These are phyloP conservation scores for Gynandropsis gynandra DNA, from an alignment of 345 rosid species.

Conservation along the genomic window DNA sequence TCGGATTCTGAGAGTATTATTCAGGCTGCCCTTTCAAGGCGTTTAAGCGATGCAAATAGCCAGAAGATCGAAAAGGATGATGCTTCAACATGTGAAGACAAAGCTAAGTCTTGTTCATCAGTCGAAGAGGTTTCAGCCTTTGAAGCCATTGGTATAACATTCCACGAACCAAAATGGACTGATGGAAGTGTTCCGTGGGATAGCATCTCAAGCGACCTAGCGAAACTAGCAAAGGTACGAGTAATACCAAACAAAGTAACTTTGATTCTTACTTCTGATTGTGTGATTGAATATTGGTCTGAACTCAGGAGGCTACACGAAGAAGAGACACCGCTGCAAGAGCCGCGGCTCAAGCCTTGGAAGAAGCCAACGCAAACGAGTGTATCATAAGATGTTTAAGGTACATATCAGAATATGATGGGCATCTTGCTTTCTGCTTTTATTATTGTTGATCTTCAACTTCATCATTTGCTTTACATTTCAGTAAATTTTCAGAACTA, in stretches of 20 bases:
- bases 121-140: conserved; percentile 29
- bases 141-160: conserved; percentile 43
- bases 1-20: neutral
- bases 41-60: conserved; percentile 62
- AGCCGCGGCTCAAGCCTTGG: conserved; percentile 82
- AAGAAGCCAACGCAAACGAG: conserved; percentile 80
- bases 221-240: conserved; percentile 68
- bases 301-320: conserved; percentile 71
- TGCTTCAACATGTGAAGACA: conserved; percentile 37
- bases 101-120: conserved; percentile 42
- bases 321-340: conserved; percentile 65
- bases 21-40: conserved; percentile 92
- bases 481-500: conserved; percentile 85
- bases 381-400: conserved; percentile 71
- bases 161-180: conserved; percentile 90
- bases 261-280: neutral
- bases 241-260: neutral
- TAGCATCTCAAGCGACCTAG: conserved; percentile 49
- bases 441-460: neutral
- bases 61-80: conserved; percentile 39
- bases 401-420: no score
- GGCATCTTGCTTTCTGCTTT: neutral
- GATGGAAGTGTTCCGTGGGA: conserved; percentile 75
- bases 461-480: conserved; percentile 5
- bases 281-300: conserved; percentile 1